Evolutionary conservation across 1,139 yeast species (phyloP), one percentile per base, ranked within the genome.

Genomic region (Pichia sp.): DNA sequence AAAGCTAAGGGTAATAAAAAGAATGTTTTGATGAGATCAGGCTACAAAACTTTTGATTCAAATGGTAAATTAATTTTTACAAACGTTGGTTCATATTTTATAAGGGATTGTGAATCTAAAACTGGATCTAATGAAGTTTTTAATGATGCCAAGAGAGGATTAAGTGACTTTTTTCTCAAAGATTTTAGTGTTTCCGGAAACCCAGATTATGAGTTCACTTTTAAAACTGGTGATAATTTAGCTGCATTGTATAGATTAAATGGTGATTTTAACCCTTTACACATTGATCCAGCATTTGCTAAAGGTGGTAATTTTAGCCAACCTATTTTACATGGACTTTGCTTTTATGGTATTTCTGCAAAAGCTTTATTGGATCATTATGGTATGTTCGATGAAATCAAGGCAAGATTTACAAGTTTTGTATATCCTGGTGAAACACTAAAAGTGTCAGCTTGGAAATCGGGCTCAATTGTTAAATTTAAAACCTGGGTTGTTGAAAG

Each of bases 361-460:
- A 87, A 89, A 68, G 78, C 79, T 16, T 74, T 92, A 59, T 74
- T 76, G 61, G 96, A 89, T 60, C 76, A 85, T 62, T 92, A 70
- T 68, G 97, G 97, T 50, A 74, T 77, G 42, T 86, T 85, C 68
- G 77, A 77, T 63, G 96, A 89, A 72, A 77, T 89, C 66, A 92
- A 92, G 74, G 95, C 80, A 35, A 81, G 97, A 65, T 92, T 92
- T 66, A 79, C 95, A 32, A 92, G 92, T 61, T 82, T 86, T 62
- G 97, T 92, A 40, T 89, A 79, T 79, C 97, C 97, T n/a, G 98
- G 97, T 60, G 97, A 92, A 70, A 84, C 88, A 30, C 75, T 92
- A 66, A 77, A 76, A 62, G 80, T 92, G 39, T 71, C 71, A 50
- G 95, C 95, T 39, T 92, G 98, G 98, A 86, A 82, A 68, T 56